phyloP scores from a whole-genome alignment of 2,329 filamentous ascomycete species.

The Botrytis squamosa region DNA sequence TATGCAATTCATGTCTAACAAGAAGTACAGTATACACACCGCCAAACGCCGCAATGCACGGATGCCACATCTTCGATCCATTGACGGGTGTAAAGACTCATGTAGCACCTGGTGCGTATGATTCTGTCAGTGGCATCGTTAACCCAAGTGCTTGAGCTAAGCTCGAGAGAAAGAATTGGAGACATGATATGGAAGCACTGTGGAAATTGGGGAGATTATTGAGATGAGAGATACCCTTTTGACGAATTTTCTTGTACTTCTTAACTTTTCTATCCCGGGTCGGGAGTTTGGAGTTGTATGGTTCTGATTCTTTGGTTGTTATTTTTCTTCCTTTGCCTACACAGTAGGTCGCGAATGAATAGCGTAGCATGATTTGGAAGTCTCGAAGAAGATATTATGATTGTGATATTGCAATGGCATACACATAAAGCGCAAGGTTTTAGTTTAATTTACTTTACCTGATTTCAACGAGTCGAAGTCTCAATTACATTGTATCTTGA shows the following conservation, averaged over 20 bases:
- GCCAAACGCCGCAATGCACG: conserved; percentile 79
- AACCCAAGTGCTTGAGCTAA: neutral
- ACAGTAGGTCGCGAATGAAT: neutral
- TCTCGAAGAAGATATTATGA: neutral
- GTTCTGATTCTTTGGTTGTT: neutral
- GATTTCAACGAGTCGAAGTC: too few relatives aligned
- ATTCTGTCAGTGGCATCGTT: conserved; percentile 49
- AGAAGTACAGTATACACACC: conserved; percentile 70
- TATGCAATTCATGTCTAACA: neutral
- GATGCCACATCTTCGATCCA: conserved; percentile 78
- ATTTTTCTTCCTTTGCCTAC: neutral
- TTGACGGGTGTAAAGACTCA: conserved; percentile 72
- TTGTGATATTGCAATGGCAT: neutral
- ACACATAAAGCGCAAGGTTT: too few relatives aligned
- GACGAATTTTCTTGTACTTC: neutral
- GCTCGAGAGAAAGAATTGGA: too few relatives aligned
- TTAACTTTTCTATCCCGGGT: neutral
- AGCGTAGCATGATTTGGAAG: neutral
- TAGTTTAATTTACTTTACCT: neutral
- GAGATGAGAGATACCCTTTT: conserved; percentile 10
- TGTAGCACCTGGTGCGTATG: conserved; percentile 69
- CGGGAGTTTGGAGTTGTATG: neutral
- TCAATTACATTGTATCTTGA: neutral
- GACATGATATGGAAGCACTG: neutral
- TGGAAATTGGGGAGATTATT: neutral